Conservation (phyloP, 352 stramenopile genomes). For the Thraustotheca clavata region DNA sequence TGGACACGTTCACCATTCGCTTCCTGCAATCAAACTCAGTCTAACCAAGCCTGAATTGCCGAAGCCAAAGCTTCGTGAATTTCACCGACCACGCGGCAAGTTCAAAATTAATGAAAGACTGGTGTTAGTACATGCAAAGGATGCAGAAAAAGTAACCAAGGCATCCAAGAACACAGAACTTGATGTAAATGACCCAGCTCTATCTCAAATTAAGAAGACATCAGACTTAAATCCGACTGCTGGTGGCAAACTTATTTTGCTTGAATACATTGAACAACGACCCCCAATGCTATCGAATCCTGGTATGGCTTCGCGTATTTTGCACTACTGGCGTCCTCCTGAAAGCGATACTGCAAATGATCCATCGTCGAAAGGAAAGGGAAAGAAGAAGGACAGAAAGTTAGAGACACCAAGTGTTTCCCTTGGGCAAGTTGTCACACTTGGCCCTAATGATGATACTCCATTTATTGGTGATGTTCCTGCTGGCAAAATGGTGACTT, state of each 20-base stretch:
- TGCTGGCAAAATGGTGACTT: slow-evolving; percentile 60
- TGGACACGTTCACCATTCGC: slow-evolving; percentile 71
- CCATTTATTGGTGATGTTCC: slow-evolving; percentile 78
- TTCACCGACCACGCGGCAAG: slow-evolving; percentile 71
- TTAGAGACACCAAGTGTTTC: slow-evolving; percentile 68
- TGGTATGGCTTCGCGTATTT: slow-evolving; percentile 72
- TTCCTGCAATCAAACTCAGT: slow-evolving; percentile 81
- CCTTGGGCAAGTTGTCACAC: slow-evolving; percentile 75
- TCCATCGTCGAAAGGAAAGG: slow-evolving; percentile 39
- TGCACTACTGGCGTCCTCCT: slow-evolving; percentile 77
- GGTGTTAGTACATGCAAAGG: slow-evolving; percentile 41
- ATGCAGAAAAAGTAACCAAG: slow-evolving; percentile 59
- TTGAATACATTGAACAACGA: slow-evolving; percentile 80
- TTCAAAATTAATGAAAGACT: slow-evolving; percentile 83
- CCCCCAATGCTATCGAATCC: slow-evolving; percentile 73
- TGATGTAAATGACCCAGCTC: slow-evolving; percentile 14
- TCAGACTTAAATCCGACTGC: slow-evolving; percentile 68
- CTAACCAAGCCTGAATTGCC: slow-evolving; percentile 78
- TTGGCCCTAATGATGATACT: slow-evolving; percentile 69
- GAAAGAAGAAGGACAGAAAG: slow-evolving; percentile 58
- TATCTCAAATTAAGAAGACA: slow-evolving; percentile 76
- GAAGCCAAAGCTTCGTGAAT: slow-evolving; percentile 71
- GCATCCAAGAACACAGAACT: slow-evolving; percentile 5
- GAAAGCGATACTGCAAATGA: slow-evolving; percentile 25
- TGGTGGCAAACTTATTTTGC: slow-evolving; percentile 66